Evolutionary conservation across 805 yeast species (phyloP).

Genomic region (Candida coquimbonensis): DNA sequence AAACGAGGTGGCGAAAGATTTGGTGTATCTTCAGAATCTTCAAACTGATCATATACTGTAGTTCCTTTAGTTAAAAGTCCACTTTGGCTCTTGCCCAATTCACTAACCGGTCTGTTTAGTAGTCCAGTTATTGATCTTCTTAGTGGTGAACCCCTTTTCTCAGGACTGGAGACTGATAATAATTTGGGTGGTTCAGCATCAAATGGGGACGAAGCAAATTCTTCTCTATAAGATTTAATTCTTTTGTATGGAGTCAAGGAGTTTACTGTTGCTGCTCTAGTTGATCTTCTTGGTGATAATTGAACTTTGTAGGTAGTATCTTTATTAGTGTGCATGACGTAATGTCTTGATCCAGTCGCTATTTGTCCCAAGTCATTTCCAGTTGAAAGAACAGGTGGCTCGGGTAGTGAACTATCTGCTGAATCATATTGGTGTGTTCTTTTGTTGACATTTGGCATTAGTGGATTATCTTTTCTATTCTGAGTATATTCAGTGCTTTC

Average conservation of each 20-base stretch:
- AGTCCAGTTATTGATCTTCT: conserved; percentile 24
- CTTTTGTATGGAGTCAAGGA: conserved; percentile 21
- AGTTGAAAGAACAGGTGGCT: conserved; percentile 18
- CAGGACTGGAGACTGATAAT: conserved; percentile 20
- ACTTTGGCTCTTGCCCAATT: conserved; percentile 14
- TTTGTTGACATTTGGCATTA: conserved; percentile 19
- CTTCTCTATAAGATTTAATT: conserved; percentile 22
- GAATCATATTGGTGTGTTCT: conserved; percentile 20
- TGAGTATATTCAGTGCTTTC: conserved; percentile 19
- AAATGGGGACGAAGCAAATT: conserved; percentile 24
- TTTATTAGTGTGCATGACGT: conserved; percentile 16
- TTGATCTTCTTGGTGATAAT: conserved; percentile 20
- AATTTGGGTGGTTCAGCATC: conserved; percentile 22
- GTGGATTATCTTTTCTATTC: conserved; percentile 19
- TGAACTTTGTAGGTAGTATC: conserved; percentile 20
- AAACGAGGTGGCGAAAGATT: conserved; percentile 22
- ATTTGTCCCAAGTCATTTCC: conserved; percentile 21
- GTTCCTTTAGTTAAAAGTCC: background rate
- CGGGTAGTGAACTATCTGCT: conserved; percentile 22
- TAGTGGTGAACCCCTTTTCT: conserved; percentile 11
- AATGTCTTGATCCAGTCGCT: conserved; percentile 14
- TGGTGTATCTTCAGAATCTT: conserved; percentile 21
- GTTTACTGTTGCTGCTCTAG: conserved; percentile 14
- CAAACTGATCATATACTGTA: conserved; percentile 5
- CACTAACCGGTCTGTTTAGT: conserved; percentile 22